Conservation (phyloP, 257 asterid species). For the Apocynum venetum region DNA sequence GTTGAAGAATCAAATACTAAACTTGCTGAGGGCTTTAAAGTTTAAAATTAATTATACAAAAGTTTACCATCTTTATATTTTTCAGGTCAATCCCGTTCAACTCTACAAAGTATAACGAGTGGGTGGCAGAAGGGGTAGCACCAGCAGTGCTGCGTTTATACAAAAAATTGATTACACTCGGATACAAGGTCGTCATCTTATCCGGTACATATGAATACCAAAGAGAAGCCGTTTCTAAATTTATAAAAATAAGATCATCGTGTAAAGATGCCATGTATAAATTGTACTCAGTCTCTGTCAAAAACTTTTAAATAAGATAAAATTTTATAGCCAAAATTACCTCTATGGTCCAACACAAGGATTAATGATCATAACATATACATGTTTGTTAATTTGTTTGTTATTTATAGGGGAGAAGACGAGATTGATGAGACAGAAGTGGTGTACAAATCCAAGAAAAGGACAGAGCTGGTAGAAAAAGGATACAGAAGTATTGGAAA, state of each 20-base stretch:
- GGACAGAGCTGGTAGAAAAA: conserved; percentile 23
- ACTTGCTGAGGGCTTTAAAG: too few species aligned
- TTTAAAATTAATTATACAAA: too few species aligned
- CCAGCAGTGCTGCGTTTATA: conserved; percentile 21
- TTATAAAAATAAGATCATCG: too few species aligned
- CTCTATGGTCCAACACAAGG: too few species aligned
- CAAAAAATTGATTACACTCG: conserved; percentile 8
- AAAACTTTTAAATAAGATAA: too few species aligned
- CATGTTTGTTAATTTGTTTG: too few species aligned
- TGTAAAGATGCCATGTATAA: too few species aligned
- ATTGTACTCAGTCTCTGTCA: too few species aligned
- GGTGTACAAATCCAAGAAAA: conserved; percentile 29
- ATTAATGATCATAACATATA: too few species aligned
- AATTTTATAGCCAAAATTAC: too few species aligned
- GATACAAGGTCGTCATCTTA: conserved; percentile 25
- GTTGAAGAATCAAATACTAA: too few species aligned
- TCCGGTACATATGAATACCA: conserved; percentile 19
- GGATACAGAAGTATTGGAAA: conserved; percentile 41
- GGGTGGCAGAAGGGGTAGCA: conserved; percentile 27
- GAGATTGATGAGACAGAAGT: conserved; percentile 20
- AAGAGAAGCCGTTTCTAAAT: neutral
- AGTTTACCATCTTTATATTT: neutral
- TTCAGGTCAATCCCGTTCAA: conserved; percentile 22
- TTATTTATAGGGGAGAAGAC: conserved; percentile 24
- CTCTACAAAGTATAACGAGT: conserved; percentile 18